A percentile compares a stretch with the other conserved stretches of the same genome.
Evolutionary conservation across 441 rosid genomes (phyloP).

Genomic region (Cnidoscolus chayamansa): DNA sequence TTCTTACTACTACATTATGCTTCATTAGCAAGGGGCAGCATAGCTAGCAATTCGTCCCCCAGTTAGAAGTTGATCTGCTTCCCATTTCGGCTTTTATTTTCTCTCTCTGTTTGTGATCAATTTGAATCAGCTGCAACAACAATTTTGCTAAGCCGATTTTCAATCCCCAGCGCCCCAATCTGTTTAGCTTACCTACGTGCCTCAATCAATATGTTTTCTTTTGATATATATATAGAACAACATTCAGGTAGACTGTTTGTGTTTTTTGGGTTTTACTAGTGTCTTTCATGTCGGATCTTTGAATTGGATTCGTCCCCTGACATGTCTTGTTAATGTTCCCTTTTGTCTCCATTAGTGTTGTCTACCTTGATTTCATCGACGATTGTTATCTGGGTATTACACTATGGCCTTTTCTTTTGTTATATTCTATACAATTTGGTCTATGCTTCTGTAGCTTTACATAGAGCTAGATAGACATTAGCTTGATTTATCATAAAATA

Average conservation of each 20-base stretch:
- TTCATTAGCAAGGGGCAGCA: neutral
- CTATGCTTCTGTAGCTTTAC: conserved; percentile 8
- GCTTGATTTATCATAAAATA: neutral
- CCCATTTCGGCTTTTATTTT: neutral
- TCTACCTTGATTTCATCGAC: conserved; percentile 10
- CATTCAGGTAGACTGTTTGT: neutral
- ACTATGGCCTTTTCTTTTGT: conserved; percentile 16
- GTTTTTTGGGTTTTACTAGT: conserved; percentile 9
- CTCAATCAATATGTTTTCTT: neutral
- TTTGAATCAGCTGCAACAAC: conserved; percentile 7
- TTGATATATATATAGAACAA: neutral
- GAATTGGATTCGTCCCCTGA: conserved; percentile 17
- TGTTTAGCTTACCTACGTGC: neutral
- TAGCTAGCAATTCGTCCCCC: conserved; percentile 1
- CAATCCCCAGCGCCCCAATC: neutral
- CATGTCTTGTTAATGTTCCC: neutral
- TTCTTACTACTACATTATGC: neutral
- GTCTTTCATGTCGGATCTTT: conserved; percentile 30
- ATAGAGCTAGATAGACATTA: conserved; percentile 5
- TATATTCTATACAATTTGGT: conserved; percentile 8
- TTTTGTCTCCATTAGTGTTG: conserved; percentile 22
- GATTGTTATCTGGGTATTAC: conserved; percentile 1
- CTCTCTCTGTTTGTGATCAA: neutral
- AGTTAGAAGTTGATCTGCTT: neutral
- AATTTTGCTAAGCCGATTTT: neutral